Conservation (phyloP, 1,284 basidiomycete species). For the Exobasidium rhododendri region DNA sequence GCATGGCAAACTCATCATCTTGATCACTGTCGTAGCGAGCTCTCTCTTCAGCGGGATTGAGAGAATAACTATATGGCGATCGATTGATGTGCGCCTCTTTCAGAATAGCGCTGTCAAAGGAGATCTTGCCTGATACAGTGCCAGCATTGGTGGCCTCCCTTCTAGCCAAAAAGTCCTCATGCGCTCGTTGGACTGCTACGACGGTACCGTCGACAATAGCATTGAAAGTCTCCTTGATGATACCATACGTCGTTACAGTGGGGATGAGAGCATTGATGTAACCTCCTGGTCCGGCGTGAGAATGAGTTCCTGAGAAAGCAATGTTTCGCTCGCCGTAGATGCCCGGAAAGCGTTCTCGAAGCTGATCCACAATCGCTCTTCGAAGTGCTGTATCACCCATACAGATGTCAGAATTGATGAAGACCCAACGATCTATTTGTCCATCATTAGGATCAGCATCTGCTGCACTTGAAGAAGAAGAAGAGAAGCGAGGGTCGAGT, state of each 20-base stretch:
- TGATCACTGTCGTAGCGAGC: constrained; percentile 39
- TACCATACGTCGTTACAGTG: constrained; percentile 71
- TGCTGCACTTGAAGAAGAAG: neutral
- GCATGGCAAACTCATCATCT: constrained; percentile 42
- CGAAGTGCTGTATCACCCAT: constrained; percentile 72
- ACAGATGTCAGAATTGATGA: constrained; percentile 68
- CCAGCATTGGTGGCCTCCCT: constrained; percentile 15
- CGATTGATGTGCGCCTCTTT: constrained; percentile 68
- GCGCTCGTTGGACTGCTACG: constrained; percentile 67
- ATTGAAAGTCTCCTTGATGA: constrained; percentile 63
- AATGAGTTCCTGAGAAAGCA: constrained; percentile 72
- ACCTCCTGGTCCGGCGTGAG: constrained; percentile 74
- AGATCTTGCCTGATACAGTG: constrained; percentile 62
- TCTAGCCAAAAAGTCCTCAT: constrained; percentile 59
- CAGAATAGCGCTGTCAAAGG: constrained; percentile 66
- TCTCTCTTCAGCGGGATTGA: constrained; percentile 38
- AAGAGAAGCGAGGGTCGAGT: neutral
- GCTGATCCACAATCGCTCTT: constrained; percentile 65
- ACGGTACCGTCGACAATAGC: constrained; percentile 71
- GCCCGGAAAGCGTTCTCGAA: constrained; percentile 63
- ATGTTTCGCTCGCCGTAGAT: constrained; percentile 70
- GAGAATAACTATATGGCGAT: constrained; percentile 35
- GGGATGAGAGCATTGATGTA: constrained; percentile 71
- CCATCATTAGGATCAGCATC: constrained; percentile 57
- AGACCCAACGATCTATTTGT: constrained; percentile 64